Evolutionary conservation across 345 rosid genomes (phyloP).

Genomic region (Populus alba): DNA sequence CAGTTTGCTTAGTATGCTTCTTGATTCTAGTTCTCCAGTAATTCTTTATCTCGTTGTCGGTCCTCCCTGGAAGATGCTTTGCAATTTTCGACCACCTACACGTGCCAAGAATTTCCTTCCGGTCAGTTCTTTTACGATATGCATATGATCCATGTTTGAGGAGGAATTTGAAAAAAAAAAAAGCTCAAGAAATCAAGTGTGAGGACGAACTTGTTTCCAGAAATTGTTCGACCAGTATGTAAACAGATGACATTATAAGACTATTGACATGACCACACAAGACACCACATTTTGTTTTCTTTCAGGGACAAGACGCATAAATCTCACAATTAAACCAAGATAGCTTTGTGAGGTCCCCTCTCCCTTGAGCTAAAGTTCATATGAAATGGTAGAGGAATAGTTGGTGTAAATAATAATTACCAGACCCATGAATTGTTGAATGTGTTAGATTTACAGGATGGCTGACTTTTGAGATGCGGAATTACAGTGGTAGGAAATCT

Average conservation of each 20-base stretch:
- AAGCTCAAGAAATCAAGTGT: not conserved
- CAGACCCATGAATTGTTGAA: not conserved
- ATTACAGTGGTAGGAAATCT: not conserved
- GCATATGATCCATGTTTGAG: not conserved
- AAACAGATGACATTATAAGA: not conserved
- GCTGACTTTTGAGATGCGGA: not conserved
- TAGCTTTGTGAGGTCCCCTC: not conserved
- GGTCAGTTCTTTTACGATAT: not conserved
- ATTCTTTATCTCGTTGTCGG: conserved; percentile 95
- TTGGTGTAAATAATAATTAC: not conserved
- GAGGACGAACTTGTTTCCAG: no score
- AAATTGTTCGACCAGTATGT: no score
- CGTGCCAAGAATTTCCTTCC: not conserved
- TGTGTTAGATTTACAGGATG: not conserved
- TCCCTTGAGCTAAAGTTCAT: no score
- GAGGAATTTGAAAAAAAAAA: not conserved
- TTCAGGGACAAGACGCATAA: not conserved
- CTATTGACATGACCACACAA: not conserved
- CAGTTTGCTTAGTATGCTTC: conserved; percentile 72
- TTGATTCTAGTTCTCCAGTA: conserved; percentile 97
- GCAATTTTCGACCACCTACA: conserved; percentile 92
- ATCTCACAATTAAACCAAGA: not conserved
- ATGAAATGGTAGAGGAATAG: no score
- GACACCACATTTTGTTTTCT: not conserved
- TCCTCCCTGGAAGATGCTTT: conserved; percentile 94